A percentile compares a stretch with the other conserved stretches of the same genome.
These are phyloP conservation scores for Ogataea parapolymorpha DNA, from an alignment of 805 yeast species.

Conservation along the genomic window DNA sequence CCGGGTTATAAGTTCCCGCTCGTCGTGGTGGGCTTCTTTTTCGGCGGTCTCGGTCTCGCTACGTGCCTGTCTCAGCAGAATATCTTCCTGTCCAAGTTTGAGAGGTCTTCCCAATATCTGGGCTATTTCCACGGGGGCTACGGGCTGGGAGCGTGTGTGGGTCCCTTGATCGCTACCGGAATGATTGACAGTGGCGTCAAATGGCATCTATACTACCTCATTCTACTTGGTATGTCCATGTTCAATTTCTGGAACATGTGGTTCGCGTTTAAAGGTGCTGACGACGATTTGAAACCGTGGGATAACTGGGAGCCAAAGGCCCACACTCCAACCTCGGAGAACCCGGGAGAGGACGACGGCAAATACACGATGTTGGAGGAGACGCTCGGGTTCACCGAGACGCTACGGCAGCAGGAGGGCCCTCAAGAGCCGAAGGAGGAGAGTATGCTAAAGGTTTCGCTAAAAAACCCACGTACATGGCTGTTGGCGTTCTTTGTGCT, in stretches of 20 bases:
- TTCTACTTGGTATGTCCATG: slow-evolving; percentile 41
- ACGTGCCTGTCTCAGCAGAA: slow-evolving; percentile 48
- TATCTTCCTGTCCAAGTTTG: slow-evolving; percentile 47
- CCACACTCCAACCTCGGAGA: not conserved
- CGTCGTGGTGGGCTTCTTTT: slow-evolving; percentile 47
- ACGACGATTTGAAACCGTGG: slow-evolving; percentile 41
- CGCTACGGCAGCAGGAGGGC: slow-evolving; percentile 10
- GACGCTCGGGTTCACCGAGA: slow-evolving; percentile 16
- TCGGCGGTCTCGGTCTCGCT: slow-evolving; percentile 60
- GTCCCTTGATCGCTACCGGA: slow-evolving; percentile 62
- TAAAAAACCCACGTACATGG: slow-evolving; percentile 42
- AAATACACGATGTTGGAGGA: slow-evolving; percentile 23
- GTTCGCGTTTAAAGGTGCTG: slow-evolving; percentile 47
- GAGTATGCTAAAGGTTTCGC: slow-evolving; percentile 36
- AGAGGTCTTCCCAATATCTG: slow-evolving; percentile 53
- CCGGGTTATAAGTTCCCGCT: slow-evolving; percentile 49
- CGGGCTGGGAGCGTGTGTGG: slow-evolving; percentile 68
- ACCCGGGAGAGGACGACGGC: slow-evolving; percentile 12
- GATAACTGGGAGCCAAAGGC: slow-evolving; percentile 28
- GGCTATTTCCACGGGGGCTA: slow-evolving; percentile 66
- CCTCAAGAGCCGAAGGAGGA: slow-evolving; percentile 24
- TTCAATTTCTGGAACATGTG: slow-evolving; percentile 35
- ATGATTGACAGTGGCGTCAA: slow-evolving; percentile 45
- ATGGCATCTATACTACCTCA: slow-evolving; percentile 55
- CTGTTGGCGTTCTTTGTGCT: slow-evolving; percentile 51